Base-by-base conservation (phyloP, 495 filamentous ascomycete species). In the Talaromyces proteolyticus region DNA sequence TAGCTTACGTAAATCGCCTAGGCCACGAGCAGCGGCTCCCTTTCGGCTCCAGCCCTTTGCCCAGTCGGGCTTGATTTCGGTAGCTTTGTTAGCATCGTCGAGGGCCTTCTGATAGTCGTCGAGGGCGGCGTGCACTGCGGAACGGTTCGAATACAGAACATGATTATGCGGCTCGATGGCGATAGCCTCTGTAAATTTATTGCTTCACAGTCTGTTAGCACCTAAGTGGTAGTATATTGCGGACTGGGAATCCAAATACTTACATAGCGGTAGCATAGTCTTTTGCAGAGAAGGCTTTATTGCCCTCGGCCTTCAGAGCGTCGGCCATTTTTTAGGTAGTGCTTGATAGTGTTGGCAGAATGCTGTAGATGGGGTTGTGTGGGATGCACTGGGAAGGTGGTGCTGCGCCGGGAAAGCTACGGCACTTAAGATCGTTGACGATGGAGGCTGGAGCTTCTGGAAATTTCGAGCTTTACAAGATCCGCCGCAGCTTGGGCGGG, bases 101-200 rank as follows among this genome's bases (percentile, higher is more conserved):
- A 96, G 71, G 17, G 93, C 93, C 53, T 83, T 79, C 54, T 85
- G 74, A 73, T 87, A 98, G 36, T 96, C 82, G 56, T 83, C 84
- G 63, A 92, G 87, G 7, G 94, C 96, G 19, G 90, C 84, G 62
- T 93, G 95, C n/a, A 93, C 90, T 44, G 89, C 93, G 7, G 94
- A 97, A 50, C 93, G 85, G 70, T 98, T 98, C 57, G 92, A 96
- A 77, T 93, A 97, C 46, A 98, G 84, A 52, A 98, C 88, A 68
- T 98, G 93, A 67, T 98, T 97, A 52, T 64, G 64, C 18, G 93
- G 81, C 42, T 95, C 88, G 57, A 95, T 68, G n/a, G 79, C 84
- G 60, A 98, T 95, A 41, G 94, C 93, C 72, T 96, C 74, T 44
- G 90, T 84, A 72, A 98, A 98, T 62, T 95, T 91, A 50, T 90